Percentiles rank a stretch among this genome's conserved stretches.
Evolutionary conservation across 495 filamentous ascomycete species (phyloP).

Genomic region (Hypoxylon perforatum): DNA sequence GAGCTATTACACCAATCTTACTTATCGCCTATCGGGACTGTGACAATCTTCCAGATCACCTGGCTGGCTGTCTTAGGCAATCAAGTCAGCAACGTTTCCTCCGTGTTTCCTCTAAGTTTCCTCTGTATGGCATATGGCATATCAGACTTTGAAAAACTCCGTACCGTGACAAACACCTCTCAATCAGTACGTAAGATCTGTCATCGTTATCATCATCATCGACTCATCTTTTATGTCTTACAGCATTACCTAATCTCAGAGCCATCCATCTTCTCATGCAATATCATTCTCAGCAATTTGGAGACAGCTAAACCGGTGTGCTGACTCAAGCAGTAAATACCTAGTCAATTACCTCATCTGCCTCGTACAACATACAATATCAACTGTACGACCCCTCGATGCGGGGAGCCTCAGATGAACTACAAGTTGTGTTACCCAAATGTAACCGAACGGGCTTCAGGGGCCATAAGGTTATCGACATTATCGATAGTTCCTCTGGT

Average conservation of each 20-base stretch:
- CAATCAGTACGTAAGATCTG: background rate
- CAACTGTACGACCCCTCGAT: background rate
- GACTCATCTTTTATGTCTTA: background rate
- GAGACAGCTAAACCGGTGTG: background rate
- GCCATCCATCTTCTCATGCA: constrained; percentile 9
- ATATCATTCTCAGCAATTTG: constrained; percentile 11
- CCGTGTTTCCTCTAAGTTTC: too few species aligned
- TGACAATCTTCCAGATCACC: too few species aligned
- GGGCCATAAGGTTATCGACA: background rate
- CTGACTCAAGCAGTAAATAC: constrained; percentile 1
- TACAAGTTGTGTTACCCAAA: constrained; percentile 1
- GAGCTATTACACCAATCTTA: background rate
- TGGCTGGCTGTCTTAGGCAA: too few species aligned
- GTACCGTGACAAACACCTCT: background rate
- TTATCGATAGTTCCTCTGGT: background rate
- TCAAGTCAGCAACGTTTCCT: too few species aligned
- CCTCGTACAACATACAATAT: constrained; percentile 19
- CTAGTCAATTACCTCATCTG: constrained; percentile 7
- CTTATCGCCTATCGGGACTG: background rate
- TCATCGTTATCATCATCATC: background rate
- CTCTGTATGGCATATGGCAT: background rate
- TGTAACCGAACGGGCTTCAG: background rate
- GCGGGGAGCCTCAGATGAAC: constrained; percentile 22
- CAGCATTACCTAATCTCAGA: constrained; percentile 24
- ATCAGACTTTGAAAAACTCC: background rate